Base-by-base conservation (phyloP, 176 grass and related monocot genomes). In the Carex pumila region DNA sequence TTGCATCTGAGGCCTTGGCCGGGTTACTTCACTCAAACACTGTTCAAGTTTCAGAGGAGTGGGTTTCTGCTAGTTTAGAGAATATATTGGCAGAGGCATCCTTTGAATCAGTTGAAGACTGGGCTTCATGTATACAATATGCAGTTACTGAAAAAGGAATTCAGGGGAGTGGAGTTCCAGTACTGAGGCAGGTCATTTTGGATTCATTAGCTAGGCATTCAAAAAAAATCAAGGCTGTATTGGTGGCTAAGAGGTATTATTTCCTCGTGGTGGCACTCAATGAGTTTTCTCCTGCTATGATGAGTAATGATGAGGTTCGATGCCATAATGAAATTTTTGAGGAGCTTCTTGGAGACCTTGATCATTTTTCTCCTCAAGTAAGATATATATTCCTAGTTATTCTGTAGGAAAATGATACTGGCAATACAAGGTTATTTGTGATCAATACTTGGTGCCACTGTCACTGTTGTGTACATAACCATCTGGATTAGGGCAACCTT, bases 1-100 rank as follows among this genome's bases (percentile, higher is more conserved):
- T 98, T n/a, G 95, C 95, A 19, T 91, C 95, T 87, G 95, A 98
- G 88, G 92, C 89, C 50, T 88, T 98, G 84, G 95, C 95, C 69
- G 95, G 95, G 34, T 90, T 98, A 71, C 92, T 98, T 87, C 92
- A 94, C 76, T 94, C 95, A 64, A 91, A 98, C 92, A 82, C 78
- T 84, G 64, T 71, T 83, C 88, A 76, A 66, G 83, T 84, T 85
- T 76, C 66, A 50, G 92, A 93, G 18, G 73, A 85, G 2, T 90
- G 82, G 74, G 82, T 98, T 87, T 87, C 92, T 83, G 37, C 65
- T 88, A 86, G 91, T 21, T 82, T 98, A 84, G 84, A 90, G 82
- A 95, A 95, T 67, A 89, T 95, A 61, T 85, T 98, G 86, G 72
- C 91, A 74, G 58, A 84, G 59, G 86, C 92, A 89, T 98, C 92